Percentiles rank a stretch among this genome's conserved stretches.
These are phyloP conservation scores for Russula olivacea DNA, from an alignment of 768 basidiomycete species.

Conservation along the genomic window DNA sequence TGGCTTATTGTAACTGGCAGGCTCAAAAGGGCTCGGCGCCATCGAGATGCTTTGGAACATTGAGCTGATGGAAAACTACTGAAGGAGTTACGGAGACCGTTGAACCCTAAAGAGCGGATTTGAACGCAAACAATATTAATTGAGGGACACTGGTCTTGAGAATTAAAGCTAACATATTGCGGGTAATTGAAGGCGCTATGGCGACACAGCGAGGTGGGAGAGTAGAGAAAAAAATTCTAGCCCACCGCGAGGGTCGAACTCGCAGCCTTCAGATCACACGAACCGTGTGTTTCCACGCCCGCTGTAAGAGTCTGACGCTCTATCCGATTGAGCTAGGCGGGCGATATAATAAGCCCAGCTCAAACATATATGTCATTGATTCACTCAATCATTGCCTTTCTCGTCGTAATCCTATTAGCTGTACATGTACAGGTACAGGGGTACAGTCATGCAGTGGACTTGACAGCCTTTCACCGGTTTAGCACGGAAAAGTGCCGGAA, in stretches of 20 bases:
- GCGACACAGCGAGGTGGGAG: too few species aligned
- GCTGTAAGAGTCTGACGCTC: conserved; percentile 57
- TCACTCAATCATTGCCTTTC: neutral
- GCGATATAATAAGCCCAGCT: conserved; percentile 25
- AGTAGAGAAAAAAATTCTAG: conserved; percentile 36
- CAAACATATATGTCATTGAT: neutral
- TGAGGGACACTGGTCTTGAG: neutral
- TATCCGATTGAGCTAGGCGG: conserved; percentile 66
- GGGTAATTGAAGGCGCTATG: neutral
- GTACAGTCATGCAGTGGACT: neutral
- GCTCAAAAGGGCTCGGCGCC: too few species aligned
- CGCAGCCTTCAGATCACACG: conserved; percentile 50
- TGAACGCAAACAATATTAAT: too few species aligned
- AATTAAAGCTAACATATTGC: neutral
- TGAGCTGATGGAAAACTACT: neutral
- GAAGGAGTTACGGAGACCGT: neutral
- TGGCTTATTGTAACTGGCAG: too few species aligned
- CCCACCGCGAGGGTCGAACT: conserved; percentile 62
- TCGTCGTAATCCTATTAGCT: neutral
- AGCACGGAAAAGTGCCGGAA: neutral
- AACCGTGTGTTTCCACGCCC: conserved; percentile 11
- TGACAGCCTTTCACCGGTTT: neutral
- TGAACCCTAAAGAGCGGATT: neutral
- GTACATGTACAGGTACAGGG: too few species aligned
- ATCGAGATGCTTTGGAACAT: neutral